phyloP scores from a whole-genome alignment of 2,329 filamentous ascomycete genomes.

The Aspergillus amoenus region DNA sequence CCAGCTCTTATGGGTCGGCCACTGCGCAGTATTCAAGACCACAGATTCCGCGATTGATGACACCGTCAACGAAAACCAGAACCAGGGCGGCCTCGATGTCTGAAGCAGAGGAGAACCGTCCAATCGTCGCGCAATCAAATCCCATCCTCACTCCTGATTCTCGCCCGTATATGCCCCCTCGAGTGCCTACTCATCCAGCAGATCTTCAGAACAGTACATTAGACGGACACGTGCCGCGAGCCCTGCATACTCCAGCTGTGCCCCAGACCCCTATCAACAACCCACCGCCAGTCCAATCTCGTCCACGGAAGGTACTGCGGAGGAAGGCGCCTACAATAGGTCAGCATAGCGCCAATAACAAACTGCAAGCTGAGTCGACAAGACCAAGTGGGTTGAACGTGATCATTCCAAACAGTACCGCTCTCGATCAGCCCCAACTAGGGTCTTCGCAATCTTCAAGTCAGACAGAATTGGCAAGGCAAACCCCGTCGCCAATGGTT shows the following conservation, averaged over 20 bases:
- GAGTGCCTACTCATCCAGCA: slow-evolving; percentile 24
- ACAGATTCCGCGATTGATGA: slow-evolving; percentile 27
- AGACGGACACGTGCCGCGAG: slow-evolving; percentile 6
- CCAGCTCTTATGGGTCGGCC: slow-evolving; percentile 14
- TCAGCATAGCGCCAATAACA: slow-evolving; percentile 28
- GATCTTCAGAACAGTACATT: slow-evolving; percentile 12
- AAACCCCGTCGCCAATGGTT: slow-evolving; percentile 15
- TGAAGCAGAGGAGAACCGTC: slow-evolving; percentile 25
- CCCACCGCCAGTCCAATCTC: slow-evolving; percentile 22
- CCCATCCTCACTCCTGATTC: slow-evolving; percentile 24
- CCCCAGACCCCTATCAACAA: slow-evolving; percentile 15
- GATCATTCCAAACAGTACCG: slow-evolving; percentile 26
- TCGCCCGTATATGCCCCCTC: slow-evolving; percentile 31
- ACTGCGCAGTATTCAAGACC: slow-evolving; percentile 24
- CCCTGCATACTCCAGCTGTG: slow-evolving; percentile 9
- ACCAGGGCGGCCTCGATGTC: slow-evolving; percentile 29
- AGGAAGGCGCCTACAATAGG: slow-evolving; percentile 44
- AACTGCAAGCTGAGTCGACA: slow-evolving; percentile 11
- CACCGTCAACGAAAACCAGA: slow-evolving; percentile 21
- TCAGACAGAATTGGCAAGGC: slow-evolving; percentile 13
- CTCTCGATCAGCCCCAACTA: slow-evolving; percentile 19
- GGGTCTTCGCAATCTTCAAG: slow-evolving; percentile 12
- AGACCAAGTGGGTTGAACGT: slow-evolving; percentile 30
- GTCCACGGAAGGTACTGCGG: slow-evolving; percentile 41
- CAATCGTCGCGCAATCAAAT: slow-evolving; percentile 20